Evolutionary conservation across 192 early-diverging fungal genomes (phyloP), one percentile per base, ranked within the genome.

Genomic region (Podila clonocystis): DNA sequence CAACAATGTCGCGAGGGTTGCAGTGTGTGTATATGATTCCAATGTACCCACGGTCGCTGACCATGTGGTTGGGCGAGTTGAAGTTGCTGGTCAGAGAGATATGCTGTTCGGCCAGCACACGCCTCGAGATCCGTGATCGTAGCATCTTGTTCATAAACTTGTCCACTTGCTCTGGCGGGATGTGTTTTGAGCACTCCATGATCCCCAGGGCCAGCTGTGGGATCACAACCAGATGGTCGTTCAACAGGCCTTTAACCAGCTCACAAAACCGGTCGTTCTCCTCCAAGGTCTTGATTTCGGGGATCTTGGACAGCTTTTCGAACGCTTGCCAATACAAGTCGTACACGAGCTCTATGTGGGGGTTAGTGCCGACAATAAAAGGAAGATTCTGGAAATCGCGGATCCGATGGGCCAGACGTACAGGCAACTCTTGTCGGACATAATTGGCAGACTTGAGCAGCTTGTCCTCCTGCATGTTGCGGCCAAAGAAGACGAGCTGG

Each of bases 281-380:
- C 52, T 95, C 91, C 48, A 95, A 78, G 4, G 91, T 93, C 70
- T 89, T 87, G 36, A 99, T 94, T 7, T 73, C 70, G 12, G 91
- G 88, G 24, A 95, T 83, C 65, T 89, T 85, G 58, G 92, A 87
- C 70, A 97, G 89, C 66, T 82, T 83, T 59, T 97, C 95, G 78
- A 99, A 97, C 0, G 96, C 96, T n/a, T 89, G 86, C 97, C 96
- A 97, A 82, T 97, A 99, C 57, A 97, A 84, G 58, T 91, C 87
- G 71, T 99, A 97, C 24, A 97, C 91, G 22, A 74, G 84, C 76
- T 93, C 89, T 65, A 97, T 91, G 71, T 97, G 94, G 5, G 96
- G 94, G 73, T 97, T 97, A 20, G 94, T 95, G 9, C 96, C 97
- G 1, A 96, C 94, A 34, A 97, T 93, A 67, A 95, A 99, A 5